Evolutionary conservation across 2,329 filamentous ascomycete species (phyloP).

Genomic region (Fusarium coffeatum): DNA sequence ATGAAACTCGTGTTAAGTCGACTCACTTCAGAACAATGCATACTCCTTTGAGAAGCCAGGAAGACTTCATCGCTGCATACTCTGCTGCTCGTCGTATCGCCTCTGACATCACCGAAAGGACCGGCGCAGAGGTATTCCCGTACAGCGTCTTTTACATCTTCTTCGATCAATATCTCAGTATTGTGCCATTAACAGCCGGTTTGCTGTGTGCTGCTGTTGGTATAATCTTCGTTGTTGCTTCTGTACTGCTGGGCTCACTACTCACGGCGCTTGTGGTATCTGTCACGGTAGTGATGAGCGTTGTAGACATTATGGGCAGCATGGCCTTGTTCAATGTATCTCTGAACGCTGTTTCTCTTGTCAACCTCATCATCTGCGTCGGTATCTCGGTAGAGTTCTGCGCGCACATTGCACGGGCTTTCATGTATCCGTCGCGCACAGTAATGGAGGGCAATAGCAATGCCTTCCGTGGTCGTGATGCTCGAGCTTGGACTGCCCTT

Average conservation of each 20-base stretch:
- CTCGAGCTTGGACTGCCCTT: conserved; percentile 89
- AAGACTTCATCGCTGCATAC: conserved; percentile 94
- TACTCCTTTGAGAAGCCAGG: conserved; percentile 85
- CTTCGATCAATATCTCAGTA: conserved; percentile 95
- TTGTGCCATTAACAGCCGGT: conserved; percentile 81
- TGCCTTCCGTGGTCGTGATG: conserved; percentile 83
- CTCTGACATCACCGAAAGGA: conserved; percentile 75
- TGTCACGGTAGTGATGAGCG: conserved; percentile 89
- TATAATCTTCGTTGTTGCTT: conserved; percentile 85
- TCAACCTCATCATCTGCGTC: conserved; percentile 97
- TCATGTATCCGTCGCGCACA: conserved; percentile 87
- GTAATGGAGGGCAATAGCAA: conserved; percentile 83
- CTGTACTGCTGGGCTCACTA: conserved; percentile 84
- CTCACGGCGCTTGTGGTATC: conserved; percentile 86
- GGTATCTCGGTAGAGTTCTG: conserved; percentile 98
- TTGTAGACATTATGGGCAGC: conserved; percentile 92
- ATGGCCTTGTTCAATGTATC: conserved; percentile 92
- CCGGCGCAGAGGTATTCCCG: conserved; percentile 87
- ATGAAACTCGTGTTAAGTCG: conserved; percentile 75
- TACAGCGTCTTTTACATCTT: conserved; percentile 99
- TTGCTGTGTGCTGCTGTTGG: conserved; percentile 85
- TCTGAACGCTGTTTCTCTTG: conserved; percentile 92
- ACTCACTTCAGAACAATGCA: conserved; percentile 94
- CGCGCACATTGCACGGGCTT: conserved; percentile 94
- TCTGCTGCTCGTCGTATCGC: conserved; percentile 89